Base-by-base conservation (phyloP, 139 green algal genomes). In the Medakamo hakoo region DNA sequence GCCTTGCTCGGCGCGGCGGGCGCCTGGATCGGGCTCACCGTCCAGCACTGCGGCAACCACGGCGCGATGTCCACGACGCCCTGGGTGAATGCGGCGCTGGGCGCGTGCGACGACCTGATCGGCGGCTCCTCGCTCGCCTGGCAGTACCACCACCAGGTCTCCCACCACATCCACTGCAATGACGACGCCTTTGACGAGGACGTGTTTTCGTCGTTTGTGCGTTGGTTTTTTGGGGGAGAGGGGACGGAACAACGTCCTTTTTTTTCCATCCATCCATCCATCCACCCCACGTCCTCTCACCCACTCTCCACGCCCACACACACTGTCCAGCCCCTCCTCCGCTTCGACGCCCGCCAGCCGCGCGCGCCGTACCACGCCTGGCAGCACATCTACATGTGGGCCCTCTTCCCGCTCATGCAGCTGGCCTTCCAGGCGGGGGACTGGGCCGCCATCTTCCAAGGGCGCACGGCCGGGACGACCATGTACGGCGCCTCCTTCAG, bases 81-180 rank as follows among this genome's bases (percentile, higher is more conserved):
- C 1, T 56, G 60, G 30, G 74, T 94, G 5, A 94, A 94, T 76
- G 73, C 80, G 30, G 27, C 77, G 0, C 55, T 88, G 68, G 86
- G 86, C 2, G 60, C 87, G 26, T 80, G 68, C 14, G 62, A 84
- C 57, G 86, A 94, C 70, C 72, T 94, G 48, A 82, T 81, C 25
- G 86, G 86, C 21, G 86, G 84, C 28, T 87, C 80, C 55, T 82
- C 70, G 31, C 81, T 94, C 27, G 84, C 86, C 76, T 94, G 86
- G 86, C 66, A 84, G 16, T 93, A 90, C 68, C 84, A 91, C 63
- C 84, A 91, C 69, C 84, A 91, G 73, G 83, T 93, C 58, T 88
- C 78, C 1, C 86, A 94, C 63, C 86, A 94, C 74, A 83, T 94
- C 58, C 86, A 94, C 76, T 94, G 86, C 81, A 94, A 94, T 63